Base-by-base conservation (phyloP, 2,329 filamentous ascomycete species). In the Delphinella strobiligena region DNA sequence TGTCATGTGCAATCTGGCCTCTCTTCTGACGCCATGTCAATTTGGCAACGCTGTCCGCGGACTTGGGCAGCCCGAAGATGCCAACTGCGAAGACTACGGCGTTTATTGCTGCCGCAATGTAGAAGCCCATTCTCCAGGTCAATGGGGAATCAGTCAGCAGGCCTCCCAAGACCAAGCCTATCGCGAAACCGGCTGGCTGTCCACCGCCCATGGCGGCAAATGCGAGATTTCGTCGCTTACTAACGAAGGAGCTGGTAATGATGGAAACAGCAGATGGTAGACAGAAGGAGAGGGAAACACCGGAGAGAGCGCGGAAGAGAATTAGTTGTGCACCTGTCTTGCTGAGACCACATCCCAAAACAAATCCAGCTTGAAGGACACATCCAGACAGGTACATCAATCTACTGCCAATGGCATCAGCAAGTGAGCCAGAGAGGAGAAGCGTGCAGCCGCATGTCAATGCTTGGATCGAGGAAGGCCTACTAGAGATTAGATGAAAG, bases 41-140 rank as follows among this genome's bases (percentile, higher is more conserved):
- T 3, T 42, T 33, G 49, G 47, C 14, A 54, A 47, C 32, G 47
- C 50, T 35, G 29, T 44, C 35, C 51, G 42, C 8, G 48, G 48
- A 4, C 47, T 53, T 58, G 11, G 67, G 44, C 49, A 65, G 46
- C 18, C 51, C 54, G 50, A 56, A 67, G 17, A 61, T 19, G 3
- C 59, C 59, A 4, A 62, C 40, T 1, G 57, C 45, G n/a, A 66
- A 58, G 5, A 68, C 52, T 5, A 59, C 35, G 2, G 56, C 54
- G 19, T 62, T 68, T 19, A 68, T 47, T 10, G 62, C 64, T 0
- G 66, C 66, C 16, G 59, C 55, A 3, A 70, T 55, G 45, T 72
- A 66, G 47, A 67, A 76, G 1, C 67, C 70, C 44, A 57, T 64
- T 33, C 70, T 52, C 72, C 71, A 75, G n/a, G n/a, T n/a, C 2